Percentiles rank a stretch among this genome's conserved stretches.
phyloP scores from a whole-genome alignment of 139 green algal genomes.

The Chlamydomonas schloesseri region DNA sequence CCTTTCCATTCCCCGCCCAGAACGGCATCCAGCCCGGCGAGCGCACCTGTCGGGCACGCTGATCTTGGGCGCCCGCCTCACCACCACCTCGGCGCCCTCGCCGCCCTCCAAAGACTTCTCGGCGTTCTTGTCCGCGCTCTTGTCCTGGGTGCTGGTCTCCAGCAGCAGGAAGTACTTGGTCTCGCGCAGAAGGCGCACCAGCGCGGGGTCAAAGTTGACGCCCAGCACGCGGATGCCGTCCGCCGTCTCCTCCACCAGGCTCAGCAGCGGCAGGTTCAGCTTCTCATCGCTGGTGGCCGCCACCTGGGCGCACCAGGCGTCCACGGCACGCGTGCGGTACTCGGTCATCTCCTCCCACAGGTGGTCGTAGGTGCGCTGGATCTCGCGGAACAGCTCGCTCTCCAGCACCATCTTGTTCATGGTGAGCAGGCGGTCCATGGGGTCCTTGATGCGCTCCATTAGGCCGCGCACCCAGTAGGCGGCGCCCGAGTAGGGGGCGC shows the following conservation, averaged over 20 bases:
- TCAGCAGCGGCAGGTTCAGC: slow-evolving; percentile 87
- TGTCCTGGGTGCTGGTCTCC: slow-evolving; percentile 47
- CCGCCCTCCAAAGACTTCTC: background rate
- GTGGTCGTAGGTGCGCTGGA: slow-evolving; percentile 66
- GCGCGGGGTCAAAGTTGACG: slow-evolving; percentile 93
- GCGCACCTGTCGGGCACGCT: background rate
- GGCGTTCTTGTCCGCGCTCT: background rate
- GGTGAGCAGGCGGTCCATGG: slow-evolving; percentile 79
- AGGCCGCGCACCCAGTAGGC: slow-evolving; percentile 88
- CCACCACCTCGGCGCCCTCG: background rate
- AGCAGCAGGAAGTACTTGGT: slow-evolving; percentile 93
- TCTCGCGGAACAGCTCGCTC: slow-evolving; percentile 73
- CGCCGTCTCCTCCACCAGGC: slow-evolving; percentile 6
- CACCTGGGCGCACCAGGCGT: slow-evolving; percentile 77
- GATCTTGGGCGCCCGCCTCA: background rate
- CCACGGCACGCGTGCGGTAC: slow-evolving; percentile 72
- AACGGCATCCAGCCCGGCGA: background rate
- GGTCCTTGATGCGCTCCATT: slow-evolving; percentile 83
- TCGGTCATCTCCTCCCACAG: slow-evolving; percentile 74
- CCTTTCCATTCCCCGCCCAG: too few species aligned
- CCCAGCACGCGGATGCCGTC: slow-evolving; percentile 48
- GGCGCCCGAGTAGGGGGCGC: slow-evolving; percentile 73
- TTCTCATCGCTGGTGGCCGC: slow-evolving; percentile 78
- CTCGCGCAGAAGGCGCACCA: slow-evolving; percentile 89
- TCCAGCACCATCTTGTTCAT: slow-evolving; percentile 72